Conservation (phyloP, 2,329 filamentous ascomycete species). For the Neophaeococcomyces aloes region DNA sequence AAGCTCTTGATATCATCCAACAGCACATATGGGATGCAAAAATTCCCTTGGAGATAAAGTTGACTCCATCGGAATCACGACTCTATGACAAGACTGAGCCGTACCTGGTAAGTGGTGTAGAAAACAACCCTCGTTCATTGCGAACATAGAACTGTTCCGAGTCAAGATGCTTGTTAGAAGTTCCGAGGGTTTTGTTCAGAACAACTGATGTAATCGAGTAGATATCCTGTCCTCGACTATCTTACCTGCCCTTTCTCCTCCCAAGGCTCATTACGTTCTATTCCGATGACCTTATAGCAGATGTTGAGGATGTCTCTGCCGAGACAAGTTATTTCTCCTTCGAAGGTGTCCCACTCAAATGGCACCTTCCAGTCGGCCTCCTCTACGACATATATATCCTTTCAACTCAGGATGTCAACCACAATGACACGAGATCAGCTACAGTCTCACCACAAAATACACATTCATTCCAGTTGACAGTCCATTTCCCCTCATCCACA, state of each 20-base stretch:
- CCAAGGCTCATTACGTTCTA: slow-evolving; percentile 56
- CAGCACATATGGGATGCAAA: slow-evolving; percentile 46
- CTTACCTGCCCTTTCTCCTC: slow-evolving; percentile 58
- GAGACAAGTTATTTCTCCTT: slow-evolving; percentile 55
- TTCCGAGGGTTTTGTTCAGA: neutral
- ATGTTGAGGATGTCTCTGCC: slow-evolving; percentile 35
- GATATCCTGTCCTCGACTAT: slow-evolving; percentile 54
- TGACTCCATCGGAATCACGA: slow-evolving; percentile 50
- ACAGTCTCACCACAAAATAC: slow-evolving; percentile 16
- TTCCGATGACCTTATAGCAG: slow-evolving; percentile 45
- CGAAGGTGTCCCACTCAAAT: slow-evolving; percentile 58
- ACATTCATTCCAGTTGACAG: slow-evolving; percentile 52
- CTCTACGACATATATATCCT: slow-evolving; percentile 56
- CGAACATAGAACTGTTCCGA: neutral
- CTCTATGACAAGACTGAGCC: slow-evolving; percentile 50
- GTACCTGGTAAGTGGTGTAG: slow-evolving; percentile 41
- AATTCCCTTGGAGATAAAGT: slow-evolving; percentile 49
- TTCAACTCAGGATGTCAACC: slow-evolving; percentile 29
- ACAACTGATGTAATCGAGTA: slow-evolving; percentile 21
- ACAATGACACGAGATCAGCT: slow-evolving; percentile 30
- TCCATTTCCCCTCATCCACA: slow-evolving; percentile 41
- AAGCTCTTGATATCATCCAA: slow-evolving; percentile 14
- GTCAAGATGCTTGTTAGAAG: neutral
- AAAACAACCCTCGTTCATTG: neutral
- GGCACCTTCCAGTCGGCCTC: slow-evolving; percentile 60